These are phyloP conservation scores for Stygiomarasmius scandens DNA, from an alignment of 1,284 basidiomycete species.

Conservation along the genomic window DNA sequence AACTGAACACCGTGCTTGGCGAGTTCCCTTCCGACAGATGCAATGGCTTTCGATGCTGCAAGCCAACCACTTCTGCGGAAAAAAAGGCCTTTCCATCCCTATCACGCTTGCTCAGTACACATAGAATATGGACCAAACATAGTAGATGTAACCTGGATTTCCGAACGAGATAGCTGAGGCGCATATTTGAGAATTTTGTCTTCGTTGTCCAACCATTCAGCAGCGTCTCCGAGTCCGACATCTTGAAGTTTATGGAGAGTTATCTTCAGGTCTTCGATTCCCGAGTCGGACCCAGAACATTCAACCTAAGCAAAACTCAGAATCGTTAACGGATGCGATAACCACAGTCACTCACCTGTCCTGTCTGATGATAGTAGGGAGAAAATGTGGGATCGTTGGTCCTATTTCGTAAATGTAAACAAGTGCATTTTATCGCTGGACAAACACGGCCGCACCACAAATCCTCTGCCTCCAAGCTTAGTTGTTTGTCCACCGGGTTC, in stretches of 20 bases:
- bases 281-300: conserved; percentile 9
- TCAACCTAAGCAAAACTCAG: conserved; percentile 10
- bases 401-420: too few relatives aligned
- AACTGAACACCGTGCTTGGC: conserved; percentile 12
- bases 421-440: too few relatives aligned
- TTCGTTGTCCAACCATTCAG: conserved; percentile 15
- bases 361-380: conserved; percentile 15
- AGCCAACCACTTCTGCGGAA: conserved; percentile 11
- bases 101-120: background rate
- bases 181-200: conserved; percentile 10
- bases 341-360: conserved; percentile 8
- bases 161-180: conserved; percentile 7
- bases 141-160: conserved; percentile 3
- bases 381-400: conserved; percentile 9
- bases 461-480: conserved; percentile 10
- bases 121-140: background rate
- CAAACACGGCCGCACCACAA: conserved; percentile 3
- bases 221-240: conserved; percentile 12
- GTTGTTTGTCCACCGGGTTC: conserved; percentile 10
- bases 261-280: conserved; percentile 6
- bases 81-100: conserved; percentile 17
- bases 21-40: conserved; percentile 9
- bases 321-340: too few relatives aligned
- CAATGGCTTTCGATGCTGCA: conserved; percentile 13
- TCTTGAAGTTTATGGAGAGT: conserved; percentile 7